Conservation (phyloP, 2,329 filamentous ascomycete species). For the Paecilomyces formosus region DNA sequence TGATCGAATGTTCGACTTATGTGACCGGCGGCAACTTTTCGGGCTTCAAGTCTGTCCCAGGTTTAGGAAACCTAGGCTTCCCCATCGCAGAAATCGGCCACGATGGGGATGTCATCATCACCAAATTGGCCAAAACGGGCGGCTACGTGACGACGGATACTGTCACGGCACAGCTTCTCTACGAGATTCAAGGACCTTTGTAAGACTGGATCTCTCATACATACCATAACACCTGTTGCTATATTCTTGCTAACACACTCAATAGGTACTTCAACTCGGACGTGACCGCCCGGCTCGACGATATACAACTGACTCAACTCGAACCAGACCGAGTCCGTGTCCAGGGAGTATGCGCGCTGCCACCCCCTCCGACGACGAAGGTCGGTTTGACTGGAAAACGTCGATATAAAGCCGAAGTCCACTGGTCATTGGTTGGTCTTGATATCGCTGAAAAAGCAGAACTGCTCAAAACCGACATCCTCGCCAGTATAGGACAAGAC, state of each 20-base stretch:
- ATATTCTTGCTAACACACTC: not conserved
- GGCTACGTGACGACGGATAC: not conserved
- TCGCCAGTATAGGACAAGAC: slow-evolving; percentile 26
- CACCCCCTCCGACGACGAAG: slow-evolving; percentile 46
- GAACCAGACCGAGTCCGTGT: not conserved
- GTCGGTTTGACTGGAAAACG: slow-evolving; percentile 40
- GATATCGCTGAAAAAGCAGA: slow-evolving; percentile 40
- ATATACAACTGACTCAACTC: not conserved
- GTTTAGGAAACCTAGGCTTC: slow-evolving; percentile 13
- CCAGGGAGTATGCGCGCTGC: slow-evolving; percentile 33
- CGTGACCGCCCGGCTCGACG: not conserved
- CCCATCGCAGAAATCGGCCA: slow-evolving; percentile 19
- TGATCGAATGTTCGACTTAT: slow-evolving; percentile 21
- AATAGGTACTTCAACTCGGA: slow-evolving; percentile 3
- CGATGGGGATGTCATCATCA: not conserved
- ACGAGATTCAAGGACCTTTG: not conserved
- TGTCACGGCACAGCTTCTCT: not conserved
- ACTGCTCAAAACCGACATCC: slow-evolving; percentile 41
- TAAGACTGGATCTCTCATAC: not conserved
- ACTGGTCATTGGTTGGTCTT: slow-evolving; percentile 38
- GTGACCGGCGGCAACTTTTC: slow-evolving; percentile 18
- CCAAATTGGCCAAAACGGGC: not conserved
- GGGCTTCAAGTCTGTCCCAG: slow-evolving; percentile 16
- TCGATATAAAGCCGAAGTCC: slow-evolving; percentile 41
- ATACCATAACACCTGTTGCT: not conserved